These are phyloP conservation scores for Colletotrichum lini DNA, from an alignment of 2,329 filamentous ascomycete species.

Conservation along the genomic window DNA sequence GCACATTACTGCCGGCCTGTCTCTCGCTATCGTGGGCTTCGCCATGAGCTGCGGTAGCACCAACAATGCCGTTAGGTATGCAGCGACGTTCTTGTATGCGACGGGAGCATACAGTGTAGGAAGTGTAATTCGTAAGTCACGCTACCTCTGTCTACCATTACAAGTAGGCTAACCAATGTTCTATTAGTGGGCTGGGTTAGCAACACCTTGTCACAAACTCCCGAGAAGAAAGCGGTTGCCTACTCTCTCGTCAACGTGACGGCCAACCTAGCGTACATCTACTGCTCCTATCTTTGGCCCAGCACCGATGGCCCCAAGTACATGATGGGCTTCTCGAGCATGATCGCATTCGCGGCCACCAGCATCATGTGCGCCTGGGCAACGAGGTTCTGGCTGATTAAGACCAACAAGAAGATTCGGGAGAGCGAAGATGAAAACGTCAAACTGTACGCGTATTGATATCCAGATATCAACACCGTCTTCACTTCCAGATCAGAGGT, in stretches of 20 bases:
- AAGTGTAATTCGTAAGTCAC: constrained; percentile 37
- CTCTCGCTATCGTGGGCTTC: constrained; percentile 51
- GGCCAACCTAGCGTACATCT: constrained; percentile 69
- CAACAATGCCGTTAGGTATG: constrained; percentile 31
- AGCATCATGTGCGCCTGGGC: constrained; percentile 41
- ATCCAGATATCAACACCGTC: no score
- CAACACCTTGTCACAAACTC: constrained; percentile 81
- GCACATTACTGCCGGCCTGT: constrained; percentile 61
- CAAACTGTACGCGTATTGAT: constrained; percentile 44
- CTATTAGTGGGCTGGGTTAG: constrained; percentile 77
- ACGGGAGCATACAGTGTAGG: constrained; percentile 32
- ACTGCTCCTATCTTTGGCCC: constrained; percentile 68
- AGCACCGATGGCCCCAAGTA: constrained; percentile 63
- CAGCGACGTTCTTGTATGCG: constrained; percentile 40
- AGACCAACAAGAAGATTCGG: constrained; percentile 45
- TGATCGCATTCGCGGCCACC: constrained; percentile 67
- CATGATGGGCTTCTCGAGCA: constrained; percentile 70
- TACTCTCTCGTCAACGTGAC: constrained; percentile 70
- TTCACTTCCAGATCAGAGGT: no score
- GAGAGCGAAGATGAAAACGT: constrained; percentile 43
- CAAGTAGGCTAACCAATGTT: neutral
- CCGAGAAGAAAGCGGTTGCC: constrained; percentile 76
- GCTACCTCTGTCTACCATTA: neutral
- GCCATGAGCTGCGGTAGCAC: constrained; percentile 29
- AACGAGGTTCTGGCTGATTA: constrained; percentile 43